Evolutionary conservation across 805 yeast species (phyloP).

Genomic region (Metschnikowia kofuensis): DNA sequence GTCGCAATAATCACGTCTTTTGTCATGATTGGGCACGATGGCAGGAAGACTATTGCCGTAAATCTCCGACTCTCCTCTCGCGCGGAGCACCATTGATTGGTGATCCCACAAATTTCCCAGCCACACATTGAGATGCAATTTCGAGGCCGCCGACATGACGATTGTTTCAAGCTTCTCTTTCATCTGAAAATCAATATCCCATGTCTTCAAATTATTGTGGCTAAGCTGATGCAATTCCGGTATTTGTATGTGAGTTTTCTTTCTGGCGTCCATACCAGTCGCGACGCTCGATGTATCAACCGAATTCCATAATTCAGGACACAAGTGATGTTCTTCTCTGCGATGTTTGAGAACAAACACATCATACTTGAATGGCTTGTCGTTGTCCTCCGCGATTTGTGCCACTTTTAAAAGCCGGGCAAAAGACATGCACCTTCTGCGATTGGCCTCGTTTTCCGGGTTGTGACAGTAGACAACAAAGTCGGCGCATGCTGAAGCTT

Average conservation of each 20-base stretch:
- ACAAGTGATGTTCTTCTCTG: conserved; percentile 5
- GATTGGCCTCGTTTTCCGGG: conserved; percentile 1
- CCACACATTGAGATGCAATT: conserved; percentile 58
- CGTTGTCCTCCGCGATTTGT: conserved; percentile 23
- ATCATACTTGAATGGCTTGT: conserved; percentile 14
- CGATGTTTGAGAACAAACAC: conserved; percentile 19
- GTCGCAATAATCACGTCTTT: conserved; percentile 11
- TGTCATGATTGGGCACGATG: conserved; percentile 1
- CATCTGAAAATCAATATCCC: conserved; percentile 67
- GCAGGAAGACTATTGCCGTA: conserved; percentile 7
- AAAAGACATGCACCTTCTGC: conserved; percentile 19
- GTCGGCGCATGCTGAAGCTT: conserved; percentile 70
- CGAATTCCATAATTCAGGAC: conserved; percentile 12
- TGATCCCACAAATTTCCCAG: conserved; percentile 80
- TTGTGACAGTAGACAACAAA: conserved; percentile 57
- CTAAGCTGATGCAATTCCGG: conserved; percentile 7
- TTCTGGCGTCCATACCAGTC: conserved; percentile 12
- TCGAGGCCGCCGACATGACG: conserved; percentile 78
- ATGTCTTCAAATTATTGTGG: conserved; percentile 23
- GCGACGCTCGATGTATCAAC: conserved; percentile 12
- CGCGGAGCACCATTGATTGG: conserved; percentile 35
- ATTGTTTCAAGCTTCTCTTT: conserved; percentile 83
- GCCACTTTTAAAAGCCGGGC: conserved; percentile 38
- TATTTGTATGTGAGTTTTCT: conserved; percentile 20
- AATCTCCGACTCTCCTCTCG: conserved; percentile 7